phyloP scores from a whole-genome alignment of 352 stramenopile genomes.

The Globisporangium paddicum region DNA sequence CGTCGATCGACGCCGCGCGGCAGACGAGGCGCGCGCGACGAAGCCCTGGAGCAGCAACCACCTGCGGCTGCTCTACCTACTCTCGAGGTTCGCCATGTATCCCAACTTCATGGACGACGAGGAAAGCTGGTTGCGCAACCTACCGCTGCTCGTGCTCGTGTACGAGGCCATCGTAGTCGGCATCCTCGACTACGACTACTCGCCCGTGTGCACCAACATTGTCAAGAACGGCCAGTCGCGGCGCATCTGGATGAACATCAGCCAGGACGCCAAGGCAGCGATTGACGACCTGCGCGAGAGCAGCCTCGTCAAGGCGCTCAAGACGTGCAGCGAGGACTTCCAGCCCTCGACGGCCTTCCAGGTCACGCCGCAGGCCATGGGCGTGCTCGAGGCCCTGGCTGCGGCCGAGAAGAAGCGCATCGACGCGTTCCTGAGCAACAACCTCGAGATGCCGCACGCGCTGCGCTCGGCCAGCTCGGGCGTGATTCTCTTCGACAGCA shows the following conservation, averaged over 20 bases:
- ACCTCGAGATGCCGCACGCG: slow-evolving; percentile 18
- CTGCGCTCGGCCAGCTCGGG: slow-evolving; percentile 54
- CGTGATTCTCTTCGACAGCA: slow-evolving; percentile 90
- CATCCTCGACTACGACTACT: slow-evolving; percentile 97
- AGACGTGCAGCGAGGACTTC: slow-evolving; percentile 92
- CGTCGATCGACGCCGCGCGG: slow-evolving; percentile 16
- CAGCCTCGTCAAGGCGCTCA: slow-evolving; percentile 93
- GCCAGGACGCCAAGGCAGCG: slow-evolving; percentile 94
- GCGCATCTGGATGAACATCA: slow-evolving; percentile 93
- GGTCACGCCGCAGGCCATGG: slow-evolving; percentile 37
- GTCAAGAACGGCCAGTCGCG: slow-evolving; percentile 86
- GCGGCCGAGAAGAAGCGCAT: slow-evolving; percentile 43
- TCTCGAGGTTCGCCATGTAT: slow-evolving; percentile 94
- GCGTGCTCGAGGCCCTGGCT: slow-evolving; percentile 37
- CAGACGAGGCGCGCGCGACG: neutral
- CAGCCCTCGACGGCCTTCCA: slow-evolving; percentile 95
- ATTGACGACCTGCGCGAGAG: slow-evolving; percentile 95
- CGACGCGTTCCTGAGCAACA: slow-evolving; percentile 51
- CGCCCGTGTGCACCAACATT: slow-evolving; percentile 92
- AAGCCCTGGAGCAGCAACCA: slow-evolving; percentile 83
- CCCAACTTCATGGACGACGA: slow-evolving; percentile 86
- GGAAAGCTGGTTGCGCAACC: slow-evolving; percentile 95
- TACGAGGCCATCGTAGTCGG: slow-evolving; percentile 95
- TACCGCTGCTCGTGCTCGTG: slow-evolving; percentile 94
- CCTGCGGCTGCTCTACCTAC: slow-evolving; percentile 94